Base-by-base conservation (phyloP, 2,329 filamentous ascomycete species). In the Fusarium abutilonis region DNA sequence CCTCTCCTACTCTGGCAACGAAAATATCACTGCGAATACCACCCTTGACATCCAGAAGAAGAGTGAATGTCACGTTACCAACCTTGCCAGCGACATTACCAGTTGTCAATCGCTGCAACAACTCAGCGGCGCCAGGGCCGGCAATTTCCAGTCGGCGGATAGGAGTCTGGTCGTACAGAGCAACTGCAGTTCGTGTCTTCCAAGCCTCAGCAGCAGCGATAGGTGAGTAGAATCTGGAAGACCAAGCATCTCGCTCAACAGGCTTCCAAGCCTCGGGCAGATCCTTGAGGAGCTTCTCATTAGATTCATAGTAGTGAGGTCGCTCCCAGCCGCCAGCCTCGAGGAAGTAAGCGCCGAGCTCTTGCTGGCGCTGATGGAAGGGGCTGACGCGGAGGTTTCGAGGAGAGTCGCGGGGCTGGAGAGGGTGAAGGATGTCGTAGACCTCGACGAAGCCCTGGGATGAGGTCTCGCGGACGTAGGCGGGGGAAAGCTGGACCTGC, bases 381-480 rank as follows among this genome's bases (percentile, higher is more conserved):
- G 86, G 85, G 59, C 83, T 87, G 13, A 83, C 73, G 7, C 86
- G 83, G 2, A 89, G 76, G 54, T 85, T 82, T 1, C 86, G 81
- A 0, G 85, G 86, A 0, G 83, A 86, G 0, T 81, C 76, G 26
- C 80, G 80, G 0, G 84, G 86, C 48, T 86, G 83, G 1, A 86
- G 76, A 0, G 86, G 86, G 55, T 89, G 86, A 0, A 88, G 60
- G 35, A 89, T 87, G 57, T 88, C 86, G 74, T 89, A 89, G 1
- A 89, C 80, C 61, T 89, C 86, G 21, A 85, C 80, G 45, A 89
- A 89, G 63, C 85, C 86, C 67, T 86, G 84, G 41, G 82, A 77
- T 0, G 82, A 83, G 0, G 86, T 88, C 73, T 88, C 85, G 21
- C 72, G 77, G 47, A 88, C 78, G 56, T 88, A 89, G 0, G 76